A percentile compares a stretch with the other conserved stretches of the same genome.
Conservation (phyloP, 2,329 filamentous ascomycete species). For the Colletotrichum sojae region DNA sequence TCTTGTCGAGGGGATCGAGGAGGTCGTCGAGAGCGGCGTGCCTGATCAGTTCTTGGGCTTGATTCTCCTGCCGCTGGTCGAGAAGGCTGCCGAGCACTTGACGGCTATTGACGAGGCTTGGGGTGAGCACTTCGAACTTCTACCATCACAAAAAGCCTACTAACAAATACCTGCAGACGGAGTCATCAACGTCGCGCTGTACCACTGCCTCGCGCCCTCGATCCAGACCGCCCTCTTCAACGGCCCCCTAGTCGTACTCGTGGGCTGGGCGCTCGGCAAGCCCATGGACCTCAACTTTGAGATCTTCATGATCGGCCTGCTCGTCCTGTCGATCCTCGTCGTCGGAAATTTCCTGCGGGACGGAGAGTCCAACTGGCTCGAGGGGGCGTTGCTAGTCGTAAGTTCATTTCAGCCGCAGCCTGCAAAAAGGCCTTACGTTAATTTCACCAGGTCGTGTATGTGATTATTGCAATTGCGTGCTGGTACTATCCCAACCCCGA, state of each 20-base stretch:
- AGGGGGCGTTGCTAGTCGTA: slow-evolving; percentile 78
- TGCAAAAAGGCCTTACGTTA: background rate
- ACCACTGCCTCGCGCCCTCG: slow-evolving; percentile 80
- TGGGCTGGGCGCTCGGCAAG: slow-evolving; percentile 77
- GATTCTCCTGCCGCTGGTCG: slow-evolving; percentile 77
- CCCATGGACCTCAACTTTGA: slow-evolving; percentile 81
- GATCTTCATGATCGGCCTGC: slow-evolving; percentile 80
- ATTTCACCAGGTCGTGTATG: slow-evolving; percentile 53
- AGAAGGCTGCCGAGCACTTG: slow-evolving; percentile 79
- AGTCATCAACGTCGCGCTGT: slow-evolving; percentile 78
- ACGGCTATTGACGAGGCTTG: slow-evolving; percentile 80
- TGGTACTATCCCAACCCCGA: slow-evolving; percentile 62
- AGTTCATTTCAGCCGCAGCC: slow-evolving; percentile 2
- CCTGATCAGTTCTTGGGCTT: slow-evolving; percentile 61
- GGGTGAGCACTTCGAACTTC: slow-evolving; percentile 46
- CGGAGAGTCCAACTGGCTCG: slow-evolving; percentile 82
- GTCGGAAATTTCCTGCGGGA: slow-evolving; percentile 83
- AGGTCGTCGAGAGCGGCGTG: slow-evolving; percentile 54
- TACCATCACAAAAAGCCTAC: fast-evolving
- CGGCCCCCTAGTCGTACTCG: slow-evolving; percentile 78
- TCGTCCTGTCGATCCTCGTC: slow-evolving; percentile 81
- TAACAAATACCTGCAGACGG: slow-evolving; percentile 56
- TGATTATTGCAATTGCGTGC: slow-evolving; percentile 60
- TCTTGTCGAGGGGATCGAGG: slow-evolving; percentile 75
- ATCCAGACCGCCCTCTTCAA: slow-evolving; percentile 85